A percentile compares a stretch with the other conserved stretches of the same genome.
phyloP scores from a whole-genome alignment of 2,329 filamentous ascomycete genomes.

The Xylariaceae sp. region DNA sequence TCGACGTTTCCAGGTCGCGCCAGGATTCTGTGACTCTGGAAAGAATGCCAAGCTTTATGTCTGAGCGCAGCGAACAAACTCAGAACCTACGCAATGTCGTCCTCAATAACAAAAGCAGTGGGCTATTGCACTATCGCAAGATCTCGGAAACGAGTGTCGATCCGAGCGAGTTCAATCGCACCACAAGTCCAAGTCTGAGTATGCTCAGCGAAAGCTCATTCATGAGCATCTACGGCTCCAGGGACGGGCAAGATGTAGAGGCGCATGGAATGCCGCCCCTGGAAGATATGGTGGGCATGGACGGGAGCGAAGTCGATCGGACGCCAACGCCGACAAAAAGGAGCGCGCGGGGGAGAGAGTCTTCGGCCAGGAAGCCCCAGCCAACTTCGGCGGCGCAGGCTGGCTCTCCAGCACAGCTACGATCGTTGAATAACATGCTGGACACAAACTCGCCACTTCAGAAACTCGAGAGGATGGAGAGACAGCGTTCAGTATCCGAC shows the following conservation, averaged over 20 bases:
- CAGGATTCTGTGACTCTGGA: conserved; percentile 38
- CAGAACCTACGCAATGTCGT: conserved; percentile 60
- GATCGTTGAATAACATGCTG: conserved; percentile 43
- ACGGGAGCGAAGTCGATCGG: conserved; percentile 18
- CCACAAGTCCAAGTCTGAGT: conserved; percentile 58
- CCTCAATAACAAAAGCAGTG: conserved; percentile 44
- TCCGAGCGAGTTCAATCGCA: conserved; percentile 30
- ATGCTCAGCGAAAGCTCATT: conserved; percentile 66
- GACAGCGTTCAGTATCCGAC: conserved; percentile 22
- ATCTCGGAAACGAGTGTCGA: conserved; percentile 38
- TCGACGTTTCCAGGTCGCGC: conserved; percentile 13
- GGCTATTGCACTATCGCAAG: conserved; percentile 43
- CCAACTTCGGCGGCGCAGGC: conserved; percentile 22
- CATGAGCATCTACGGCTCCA: conserved; percentile 55
- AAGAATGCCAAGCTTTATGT: conserved; percentile 62
- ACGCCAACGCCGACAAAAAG: conserved; percentile 14
- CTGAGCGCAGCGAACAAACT: conserved; percentile 54
- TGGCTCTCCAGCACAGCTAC: too few species aligned
- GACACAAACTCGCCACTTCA: conserved; percentile 45
- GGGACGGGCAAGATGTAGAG: conserved; percentile 13
- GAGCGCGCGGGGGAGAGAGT: neutral
- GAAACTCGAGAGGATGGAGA: conserved; percentile 42
- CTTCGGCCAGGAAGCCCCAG: neutral
- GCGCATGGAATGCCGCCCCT: conserved; percentile 9
- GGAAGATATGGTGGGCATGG: conserved; percentile 16